Evolutionary conservation across 1,284 basidiomycete genomes (phyloP).

Genomic region (Puccinia triticina): DNA sequence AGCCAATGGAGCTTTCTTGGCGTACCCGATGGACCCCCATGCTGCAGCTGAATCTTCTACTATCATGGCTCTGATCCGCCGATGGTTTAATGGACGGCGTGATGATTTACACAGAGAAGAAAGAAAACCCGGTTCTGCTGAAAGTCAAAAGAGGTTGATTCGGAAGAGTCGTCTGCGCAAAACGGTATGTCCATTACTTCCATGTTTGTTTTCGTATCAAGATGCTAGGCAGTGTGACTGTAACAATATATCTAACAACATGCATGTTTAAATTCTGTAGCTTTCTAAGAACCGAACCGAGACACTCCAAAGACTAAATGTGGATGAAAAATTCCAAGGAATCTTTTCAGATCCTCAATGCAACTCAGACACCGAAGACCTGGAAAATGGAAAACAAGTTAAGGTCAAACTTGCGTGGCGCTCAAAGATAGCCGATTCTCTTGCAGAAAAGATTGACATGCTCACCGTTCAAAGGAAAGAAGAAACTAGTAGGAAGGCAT

Average conservation of each 20-base stretch:
- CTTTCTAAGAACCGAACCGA: not conserved
- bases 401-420: not conserved
- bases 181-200: not conserved
- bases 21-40: not conserved
- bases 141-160: not conserved
- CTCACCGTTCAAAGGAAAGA: not conserved
- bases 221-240: no score
- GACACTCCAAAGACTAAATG: not conserved
- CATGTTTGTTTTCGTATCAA: not conserved
- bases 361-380: not conserved
- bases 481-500: not conserved
- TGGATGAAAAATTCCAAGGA: not conserved
- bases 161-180: not conserved
- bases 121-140: not conserved
- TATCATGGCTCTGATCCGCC: not conserved
- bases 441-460: not conserved
- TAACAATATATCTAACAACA: not conserved
- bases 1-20: not conserved
- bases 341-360: not conserved
- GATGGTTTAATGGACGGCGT: not conserved
- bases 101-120: not conserved
- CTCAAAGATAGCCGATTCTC: not conserved
- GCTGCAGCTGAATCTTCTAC: not conserved
- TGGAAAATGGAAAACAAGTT: not conserved
- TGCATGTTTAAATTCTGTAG: not conserved